Evolutionary conservation across 441 rosid genomes (phyloP).

Genomic region (Gossypium davidsonii): DNA sequence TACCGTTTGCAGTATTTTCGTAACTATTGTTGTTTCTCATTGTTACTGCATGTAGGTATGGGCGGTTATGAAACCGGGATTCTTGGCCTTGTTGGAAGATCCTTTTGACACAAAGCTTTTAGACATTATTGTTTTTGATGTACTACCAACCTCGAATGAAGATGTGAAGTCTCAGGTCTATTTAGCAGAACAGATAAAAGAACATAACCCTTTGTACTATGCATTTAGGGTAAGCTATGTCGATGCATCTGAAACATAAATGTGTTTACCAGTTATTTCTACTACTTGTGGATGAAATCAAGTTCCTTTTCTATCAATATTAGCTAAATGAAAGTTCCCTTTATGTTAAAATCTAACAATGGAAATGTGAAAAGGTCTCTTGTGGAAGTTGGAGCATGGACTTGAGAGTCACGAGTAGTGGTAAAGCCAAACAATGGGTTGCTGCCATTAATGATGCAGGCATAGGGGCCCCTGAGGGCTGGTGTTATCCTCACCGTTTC

Average conservation of each 20-base stretch:
- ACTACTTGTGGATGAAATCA: neutral
- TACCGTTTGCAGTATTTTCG: neutral
- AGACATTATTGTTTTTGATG: slow-evolving; percentile 60
- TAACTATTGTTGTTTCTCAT: neutral
- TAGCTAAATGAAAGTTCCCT: neutral
- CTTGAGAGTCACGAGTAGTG: slow-evolving; percentile 40
- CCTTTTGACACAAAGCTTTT: slow-evolving; percentile 50
- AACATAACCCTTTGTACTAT: slow-evolving; percentile 48
- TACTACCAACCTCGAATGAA: slow-evolving; percentile 25
- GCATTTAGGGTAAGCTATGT: slow-evolving; percentile 38
- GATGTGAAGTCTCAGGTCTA: slow-evolving; percentile 32
- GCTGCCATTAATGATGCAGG: slow-evolving; percentile 51
- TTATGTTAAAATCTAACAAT: neutral
- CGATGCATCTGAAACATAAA: neutral
- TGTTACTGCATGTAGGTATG: slow-evolving; percentile 40
- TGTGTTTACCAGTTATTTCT: neutral
- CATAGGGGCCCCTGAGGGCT: slow-evolving; percentile 38
- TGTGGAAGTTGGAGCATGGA: slow-evolving; percentile 51
- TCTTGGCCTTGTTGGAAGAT: slow-evolving; percentile 59
- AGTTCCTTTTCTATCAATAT: neutral
- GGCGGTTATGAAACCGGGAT: slow-evolving; percentile 75
- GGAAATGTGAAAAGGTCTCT: slow-evolving; percentile 34
- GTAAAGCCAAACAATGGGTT: slow-evolving; percentile 63
- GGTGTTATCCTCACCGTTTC: slow-evolving; percentile 65
- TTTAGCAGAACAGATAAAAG: slow-evolving; percentile 57